Percentiles rank a stretch among this genome's conserved stretches.
phyloP scores from a whole-genome alignment of 2,329 filamentous ascomycete species.

The Cryphonectria carpinicola region DNA sequence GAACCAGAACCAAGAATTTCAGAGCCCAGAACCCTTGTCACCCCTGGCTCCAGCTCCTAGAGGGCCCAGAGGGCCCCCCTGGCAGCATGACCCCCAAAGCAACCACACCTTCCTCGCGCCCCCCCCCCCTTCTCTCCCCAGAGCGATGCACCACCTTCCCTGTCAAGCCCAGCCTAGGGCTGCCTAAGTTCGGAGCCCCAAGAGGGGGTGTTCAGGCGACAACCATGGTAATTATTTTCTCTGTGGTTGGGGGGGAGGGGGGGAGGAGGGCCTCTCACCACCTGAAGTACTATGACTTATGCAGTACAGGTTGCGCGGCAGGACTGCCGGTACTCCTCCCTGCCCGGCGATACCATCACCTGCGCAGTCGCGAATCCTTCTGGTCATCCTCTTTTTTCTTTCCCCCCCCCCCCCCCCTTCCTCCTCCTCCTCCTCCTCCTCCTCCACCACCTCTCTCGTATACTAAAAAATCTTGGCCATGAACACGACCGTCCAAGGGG shows the following conservation, averaged over 20 bases:
- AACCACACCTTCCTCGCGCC: background rate
- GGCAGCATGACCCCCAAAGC: background rate
- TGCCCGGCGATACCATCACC: background rate
- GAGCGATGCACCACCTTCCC: constrained; percentile 1
- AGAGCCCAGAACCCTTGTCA: constrained; percentile 1
- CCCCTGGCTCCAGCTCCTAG: background rate
- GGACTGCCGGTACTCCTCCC: background rate
- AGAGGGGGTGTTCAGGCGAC: background rate
- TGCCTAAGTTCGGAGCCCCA: background rate
- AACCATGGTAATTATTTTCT: background rate
- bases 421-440: background rate
- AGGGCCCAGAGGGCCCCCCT: background rate
- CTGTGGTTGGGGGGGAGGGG: background rate
- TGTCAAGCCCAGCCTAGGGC: background rate
- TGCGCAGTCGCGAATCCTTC: background rate
- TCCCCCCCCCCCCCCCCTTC: background rate
- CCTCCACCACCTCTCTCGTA: background rate
- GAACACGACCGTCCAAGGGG: background rate
- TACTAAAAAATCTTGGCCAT: background rate
- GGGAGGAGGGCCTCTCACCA: background rate
- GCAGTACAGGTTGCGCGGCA: background rate
- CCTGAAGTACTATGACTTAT: background rate
- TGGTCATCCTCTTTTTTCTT: background rate
- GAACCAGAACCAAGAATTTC: background rate
- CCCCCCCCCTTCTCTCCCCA: background rate